A percentile compares a stretch with the other conserved stretches of the same genome.
phyloP scores from a whole-genome alignment of 192 early-diverging fungal species.

The Umbelopsis sp. region DNA sequence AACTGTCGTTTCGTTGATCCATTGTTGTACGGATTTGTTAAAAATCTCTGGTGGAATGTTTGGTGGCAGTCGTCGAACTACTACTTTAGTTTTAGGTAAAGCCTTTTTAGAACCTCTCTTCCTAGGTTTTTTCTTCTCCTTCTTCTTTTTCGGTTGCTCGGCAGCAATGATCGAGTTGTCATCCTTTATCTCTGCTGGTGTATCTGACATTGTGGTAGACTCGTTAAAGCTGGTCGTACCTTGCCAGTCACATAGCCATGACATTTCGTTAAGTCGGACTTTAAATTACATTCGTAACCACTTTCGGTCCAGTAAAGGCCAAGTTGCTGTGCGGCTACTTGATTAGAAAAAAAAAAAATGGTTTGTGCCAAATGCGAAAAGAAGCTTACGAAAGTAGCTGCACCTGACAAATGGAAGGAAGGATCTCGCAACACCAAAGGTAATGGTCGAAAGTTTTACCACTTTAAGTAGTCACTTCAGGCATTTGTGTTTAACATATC shows the following conservation, averaged over 20 bases:
- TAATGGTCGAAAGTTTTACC: constrained; percentile 13
- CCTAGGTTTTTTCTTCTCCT: constrained; percentile 11
- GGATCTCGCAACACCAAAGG: constrained; percentile 57
- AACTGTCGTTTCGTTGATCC: constrained; percentile 45
- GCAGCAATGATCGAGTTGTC: neutral
- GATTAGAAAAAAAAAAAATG: constrained; percentile 29
- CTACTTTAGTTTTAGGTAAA: constrained; percentile 62
- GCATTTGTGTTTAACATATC: neutral
- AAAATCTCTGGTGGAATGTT: constrained; percentile 75
- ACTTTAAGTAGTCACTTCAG: neutral
- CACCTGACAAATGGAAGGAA: constrained; percentile 68
- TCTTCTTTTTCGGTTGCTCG: constrained; percentile 23
- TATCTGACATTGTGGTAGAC: neutral
- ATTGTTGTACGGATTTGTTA: constrained; percentile 57
- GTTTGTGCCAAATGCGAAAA: constrained; percentile 64
- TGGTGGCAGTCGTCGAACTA: constrained; percentile 77
- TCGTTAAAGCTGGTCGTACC: neutral
- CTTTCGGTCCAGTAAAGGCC: too few species aligned
- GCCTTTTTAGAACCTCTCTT: constrained; percentile 32
- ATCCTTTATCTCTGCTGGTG: neutral
- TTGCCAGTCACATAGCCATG: neutral
- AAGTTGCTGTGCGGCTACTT: too few species aligned
- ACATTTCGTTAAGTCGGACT: too few species aligned
- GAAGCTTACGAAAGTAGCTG: constrained; percentile 58
- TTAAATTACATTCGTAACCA: too few species aligned